These are phyloP conservation scores for Starmera stellimalicola DNA, from an alignment of 1,139 yeast species.

Conservation along the genomic window DNA sequence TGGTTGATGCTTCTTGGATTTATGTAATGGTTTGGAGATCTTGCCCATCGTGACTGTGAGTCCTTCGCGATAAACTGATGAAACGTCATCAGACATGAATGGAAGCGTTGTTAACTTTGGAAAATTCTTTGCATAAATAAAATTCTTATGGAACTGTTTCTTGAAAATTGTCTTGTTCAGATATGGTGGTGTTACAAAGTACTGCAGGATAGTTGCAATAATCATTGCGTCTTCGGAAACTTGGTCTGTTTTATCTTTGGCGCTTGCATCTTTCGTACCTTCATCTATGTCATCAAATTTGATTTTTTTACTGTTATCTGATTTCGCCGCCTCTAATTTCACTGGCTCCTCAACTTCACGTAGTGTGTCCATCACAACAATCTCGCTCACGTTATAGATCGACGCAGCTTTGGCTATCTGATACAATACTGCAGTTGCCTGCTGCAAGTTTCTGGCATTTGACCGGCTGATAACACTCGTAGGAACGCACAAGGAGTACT, in stretches of 20 bases:
- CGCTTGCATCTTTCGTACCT: constrained; percentile 11
- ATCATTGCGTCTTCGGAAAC: constrained; percentile 35
- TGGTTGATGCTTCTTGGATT: constrained; percentile 37
- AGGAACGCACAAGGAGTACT: constrained; percentile 54
- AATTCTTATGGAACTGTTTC: constrained; percentile 32
- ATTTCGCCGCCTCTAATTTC: constrained; percentile 7
- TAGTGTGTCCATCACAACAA: constrained; percentile 51
- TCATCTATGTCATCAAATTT: constrained; percentile 27
- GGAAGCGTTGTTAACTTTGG: constrained; percentile 73
- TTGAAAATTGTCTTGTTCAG: constrained; percentile 57
- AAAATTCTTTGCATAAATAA: constrained; percentile 56
- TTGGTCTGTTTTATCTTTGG: constrained; percentile 6
- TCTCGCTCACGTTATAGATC: constrained; percentile 59
- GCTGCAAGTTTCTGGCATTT: constrained; percentile 59
- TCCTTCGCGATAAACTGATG: constrained; percentile 46
- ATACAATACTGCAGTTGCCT: constrained; percentile 62
- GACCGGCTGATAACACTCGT: constrained; percentile 42
- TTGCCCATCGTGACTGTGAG: constrained; percentile 53
- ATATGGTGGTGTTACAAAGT: constrained; percentile 81
- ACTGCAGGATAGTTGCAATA: constrained; percentile 68
- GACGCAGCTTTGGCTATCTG: constrained; percentile 75
- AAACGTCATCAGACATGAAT: constrained; percentile 42
- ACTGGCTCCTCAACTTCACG: constrained; percentile 22
- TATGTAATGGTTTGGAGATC: constrained; percentile 26
- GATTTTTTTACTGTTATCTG: constrained; percentile 24